Percentiles rank a stretch among this genome's conserved stretches.
phyloP scores from a whole-genome alignment of 116 monocot genomes.

The Iris pallida region DNA sequence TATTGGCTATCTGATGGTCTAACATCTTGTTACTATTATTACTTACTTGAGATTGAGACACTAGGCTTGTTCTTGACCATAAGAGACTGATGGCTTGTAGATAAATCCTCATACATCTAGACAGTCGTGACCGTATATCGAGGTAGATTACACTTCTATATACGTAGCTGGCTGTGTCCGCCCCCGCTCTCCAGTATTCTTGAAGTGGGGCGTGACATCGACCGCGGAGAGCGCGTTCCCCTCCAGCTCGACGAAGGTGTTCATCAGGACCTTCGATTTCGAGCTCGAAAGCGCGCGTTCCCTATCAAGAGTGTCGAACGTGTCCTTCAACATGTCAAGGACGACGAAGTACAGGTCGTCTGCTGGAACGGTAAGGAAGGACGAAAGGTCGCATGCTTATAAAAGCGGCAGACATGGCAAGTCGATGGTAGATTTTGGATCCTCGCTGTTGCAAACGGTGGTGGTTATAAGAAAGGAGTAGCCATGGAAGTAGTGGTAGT shows the following conservation, averaged over 20 bases:
- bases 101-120: no score
- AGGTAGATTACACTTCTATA: no score
- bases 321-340: not conserved
- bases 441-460: not conserved
- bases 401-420: slow-evolving; percentile 17
- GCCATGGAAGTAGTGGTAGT: slow-evolving; percentile 29
- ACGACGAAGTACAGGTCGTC: not conserved
- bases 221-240: not conserved
- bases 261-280: slow-evolving; percentile 18
- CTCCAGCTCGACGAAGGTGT: slow-evolving; percentile 33
- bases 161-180: no score
- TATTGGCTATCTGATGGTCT: no score
- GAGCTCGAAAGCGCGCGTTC: not conserved
- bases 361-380: not conserved
- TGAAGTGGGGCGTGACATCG: no score
- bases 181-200: no score
- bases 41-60: no score
- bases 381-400: slow-evolving; percentile 13
- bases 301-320: slow-evolving; percentile 2
- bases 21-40: no score
- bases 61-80: no score
- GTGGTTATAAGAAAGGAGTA: not conserved
- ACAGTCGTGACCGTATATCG: no score
- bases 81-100: no score
- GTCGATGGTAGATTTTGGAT: not conserved